These are phyloP conservation scores for Mollisiaceae sp. DNA, from an alignment of 2,329 filamentous ascomycete genomes.

Conservation along the genomic window DNA sequence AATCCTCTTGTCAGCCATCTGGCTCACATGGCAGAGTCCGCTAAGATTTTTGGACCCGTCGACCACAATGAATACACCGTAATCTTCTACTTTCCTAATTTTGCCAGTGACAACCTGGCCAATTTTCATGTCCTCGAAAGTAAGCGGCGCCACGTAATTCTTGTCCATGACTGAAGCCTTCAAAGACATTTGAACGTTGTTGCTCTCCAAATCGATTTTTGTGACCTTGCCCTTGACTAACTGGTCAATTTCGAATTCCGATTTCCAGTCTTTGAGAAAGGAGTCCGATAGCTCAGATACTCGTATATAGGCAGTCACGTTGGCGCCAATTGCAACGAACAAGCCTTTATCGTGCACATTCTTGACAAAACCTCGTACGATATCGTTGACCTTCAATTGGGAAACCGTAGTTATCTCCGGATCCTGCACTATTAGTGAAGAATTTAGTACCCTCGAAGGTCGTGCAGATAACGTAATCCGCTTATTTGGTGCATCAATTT, in stretches of 20 bases:
- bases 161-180: constrained; percentile 85
- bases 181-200: constrained; percentile 83
- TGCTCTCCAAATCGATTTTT: constrained; percentile 68
- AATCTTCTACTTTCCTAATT: constrained; percentile 91
- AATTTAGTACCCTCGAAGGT: constrained; percentile 88
- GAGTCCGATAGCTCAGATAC: constrained; percentile 88
- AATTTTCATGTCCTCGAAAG: constrained; percentile 75
- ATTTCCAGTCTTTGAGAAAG: constrained; percentile 95
- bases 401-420: constrained; percentile 73
- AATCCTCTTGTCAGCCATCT: constrained; percentile 86
- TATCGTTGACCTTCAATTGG: constrained; percentile 77
- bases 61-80: constrained; percentile 90
- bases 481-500: constrained; percentile 84
- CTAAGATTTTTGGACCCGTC: constrained; percentile 89
- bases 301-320: constrained; percentile 81
- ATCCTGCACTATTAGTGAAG: constrained; percentile 79
- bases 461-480: constrained; percentile 80
- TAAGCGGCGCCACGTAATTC: constrained; percentile 75
- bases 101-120: constrained; percentile 88
- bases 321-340: constrained; percentile 82
- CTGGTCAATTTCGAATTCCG: constrained; percentile 84
- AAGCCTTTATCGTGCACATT: constrained; percentile 88
- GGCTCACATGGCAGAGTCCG: constrained; percentile 87
- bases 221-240: constrained; percentile 87
- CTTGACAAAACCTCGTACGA: constrained; percentile 91